Evolutionary conservation across 345 rosid species (phyloP).

Genomic region (Hirschfeldia incana): DNA sequence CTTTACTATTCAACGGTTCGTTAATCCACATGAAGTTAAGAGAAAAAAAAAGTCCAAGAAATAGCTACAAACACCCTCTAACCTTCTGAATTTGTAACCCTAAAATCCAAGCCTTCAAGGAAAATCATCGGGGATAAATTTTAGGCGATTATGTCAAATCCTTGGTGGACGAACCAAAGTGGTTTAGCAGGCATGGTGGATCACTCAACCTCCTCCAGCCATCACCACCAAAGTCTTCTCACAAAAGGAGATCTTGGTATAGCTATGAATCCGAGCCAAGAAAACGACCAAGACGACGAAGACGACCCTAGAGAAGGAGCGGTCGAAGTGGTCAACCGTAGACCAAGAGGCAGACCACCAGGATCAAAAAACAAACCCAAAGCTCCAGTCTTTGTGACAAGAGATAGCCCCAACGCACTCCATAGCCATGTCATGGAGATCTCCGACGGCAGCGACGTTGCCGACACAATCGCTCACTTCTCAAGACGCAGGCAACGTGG

Average conservation of each 20-base stretch:
- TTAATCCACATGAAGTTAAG: background rate
- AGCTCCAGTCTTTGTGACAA: constrained; percentile 72
- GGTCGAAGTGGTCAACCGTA: constrained; percentile 61
- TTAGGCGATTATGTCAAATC: constrained; percentile 56
- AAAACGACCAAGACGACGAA: constrained; percentile 56
- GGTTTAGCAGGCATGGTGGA: constrained; percentile 57
- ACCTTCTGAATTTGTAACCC: constrained; percentile 40
- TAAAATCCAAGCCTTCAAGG: constrained; percentile 14
- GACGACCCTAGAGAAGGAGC: constrained; percentile 75
- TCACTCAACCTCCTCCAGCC: constrained; percentile 42
- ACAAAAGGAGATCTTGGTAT: constrained; percentile 53
- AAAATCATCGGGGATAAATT: background rate
- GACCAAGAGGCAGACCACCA: constrained; percentile 82
- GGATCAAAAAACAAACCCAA: constrained; percentile 84
- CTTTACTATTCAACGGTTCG: constrained; percentile 14
- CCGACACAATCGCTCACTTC: constrained; percentile 72
- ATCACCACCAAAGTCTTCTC: constrained; percentile 46
- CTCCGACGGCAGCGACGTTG: constrained; percentile 70
- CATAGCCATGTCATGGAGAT: constrained; percentile 84
- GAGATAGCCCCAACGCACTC: constrained; percentile 86
- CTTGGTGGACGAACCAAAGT: constrained; percentile 73
- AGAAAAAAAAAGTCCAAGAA: background rate
- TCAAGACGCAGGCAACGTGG: constrained; percentile 76
- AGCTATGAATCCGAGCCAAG: constrained; percentile 39
- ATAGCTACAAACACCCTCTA: constrained; percentile 32